phyloP scores from a whole-genome alignment of 148 eudicot genomes.

The Rhododendron simsii region DNA sequence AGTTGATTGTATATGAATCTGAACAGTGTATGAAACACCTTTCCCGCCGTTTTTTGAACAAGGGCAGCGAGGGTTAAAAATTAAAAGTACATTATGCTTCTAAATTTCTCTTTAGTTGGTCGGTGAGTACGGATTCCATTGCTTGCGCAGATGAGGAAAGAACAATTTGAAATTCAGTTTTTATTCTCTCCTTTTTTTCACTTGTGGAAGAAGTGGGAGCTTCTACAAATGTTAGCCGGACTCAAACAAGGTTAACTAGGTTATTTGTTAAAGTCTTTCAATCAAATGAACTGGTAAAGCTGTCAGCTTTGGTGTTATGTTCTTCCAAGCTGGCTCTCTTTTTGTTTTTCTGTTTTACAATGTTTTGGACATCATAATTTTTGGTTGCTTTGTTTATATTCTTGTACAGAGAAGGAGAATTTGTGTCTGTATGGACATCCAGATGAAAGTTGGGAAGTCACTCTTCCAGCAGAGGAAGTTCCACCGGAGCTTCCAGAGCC shows the following conservation, averaged over 20 bases:
- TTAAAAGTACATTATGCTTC: background rate
- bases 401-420: constrained; percentile 69
- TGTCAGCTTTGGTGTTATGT: background rate
- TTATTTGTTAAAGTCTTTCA: background rate
- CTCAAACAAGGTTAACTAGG: background rate
- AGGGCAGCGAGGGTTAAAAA: background rate
- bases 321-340: background rate
- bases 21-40: background rate
- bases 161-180: background rate
- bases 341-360: background rate
- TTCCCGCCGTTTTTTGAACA: background rate
- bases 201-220: background rate
- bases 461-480: constrained; percentile 85
- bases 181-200: no score
- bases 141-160: background rate
- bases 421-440: constrained; percentile 81
- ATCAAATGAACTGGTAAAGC: background rate
- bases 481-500: constrained; percentile 99
- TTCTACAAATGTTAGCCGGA: background rate
- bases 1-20: background rate
- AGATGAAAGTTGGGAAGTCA: constrained; percentile 78
- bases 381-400: background rate
- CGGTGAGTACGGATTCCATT: background rate
- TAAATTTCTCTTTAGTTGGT: background rate
- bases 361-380: background rate